Conservation (phyloP, 2,329 filamentous ascomycete species). For the Fusarium compactum region DNA sequence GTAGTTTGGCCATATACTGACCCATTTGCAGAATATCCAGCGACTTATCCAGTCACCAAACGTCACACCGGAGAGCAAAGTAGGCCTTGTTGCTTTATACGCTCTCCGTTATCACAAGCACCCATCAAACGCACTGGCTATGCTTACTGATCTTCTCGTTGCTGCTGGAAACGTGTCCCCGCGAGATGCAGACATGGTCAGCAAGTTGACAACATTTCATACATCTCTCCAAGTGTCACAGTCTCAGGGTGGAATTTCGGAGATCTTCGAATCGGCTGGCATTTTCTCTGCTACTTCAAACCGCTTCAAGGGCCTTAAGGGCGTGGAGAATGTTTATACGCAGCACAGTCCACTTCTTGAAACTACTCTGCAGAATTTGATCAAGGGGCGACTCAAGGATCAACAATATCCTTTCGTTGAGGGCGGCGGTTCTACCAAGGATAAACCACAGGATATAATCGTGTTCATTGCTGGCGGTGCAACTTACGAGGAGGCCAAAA, state of each 20-base stretch:
- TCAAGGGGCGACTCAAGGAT: constrained; percentile 89
- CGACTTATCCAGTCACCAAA: constrained; percentile 83
- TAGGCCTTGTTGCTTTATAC: constrained; percentile 93
- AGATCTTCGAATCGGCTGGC: constrained; percentile 90
- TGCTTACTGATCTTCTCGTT: constrained; percentile 86
- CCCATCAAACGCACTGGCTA: constrained; percentile 82
- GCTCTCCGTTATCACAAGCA: constrained; percentile 92
- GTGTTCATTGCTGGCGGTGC: constrained; percentile 94
- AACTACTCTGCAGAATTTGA: constrained; percentile 87
- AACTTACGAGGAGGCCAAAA: constrained; percentile 97
- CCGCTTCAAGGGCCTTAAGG: constrained; percentile 93
- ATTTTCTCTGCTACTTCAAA: constrained; percentile 91
- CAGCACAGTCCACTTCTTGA: constrained; percentile 94
- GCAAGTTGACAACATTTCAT: constrained; percentile 86
- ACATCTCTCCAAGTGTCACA: constrained; percentile 85
- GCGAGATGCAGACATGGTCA: constrained; percentile 81
- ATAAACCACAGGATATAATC: constrained; percentile 96
- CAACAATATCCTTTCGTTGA: constrained; percentile 95
- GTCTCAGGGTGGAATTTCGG: constrained; percentile 82
- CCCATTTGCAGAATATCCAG: constrained; percentile 76
- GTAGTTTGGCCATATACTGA: constrained; percentile 38
- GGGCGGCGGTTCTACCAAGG: constrained; percentile 84
- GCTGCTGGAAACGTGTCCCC: constrained; percentile 85
- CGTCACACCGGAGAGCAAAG: constrained; percentile 84
- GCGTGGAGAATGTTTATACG: constrained; percentile 98